These are phyloP conservation scores for Pythium scleroteichum DNA, from an alignment of 352 stramenopile genomes.

Conservation along the genomic window DNA sequence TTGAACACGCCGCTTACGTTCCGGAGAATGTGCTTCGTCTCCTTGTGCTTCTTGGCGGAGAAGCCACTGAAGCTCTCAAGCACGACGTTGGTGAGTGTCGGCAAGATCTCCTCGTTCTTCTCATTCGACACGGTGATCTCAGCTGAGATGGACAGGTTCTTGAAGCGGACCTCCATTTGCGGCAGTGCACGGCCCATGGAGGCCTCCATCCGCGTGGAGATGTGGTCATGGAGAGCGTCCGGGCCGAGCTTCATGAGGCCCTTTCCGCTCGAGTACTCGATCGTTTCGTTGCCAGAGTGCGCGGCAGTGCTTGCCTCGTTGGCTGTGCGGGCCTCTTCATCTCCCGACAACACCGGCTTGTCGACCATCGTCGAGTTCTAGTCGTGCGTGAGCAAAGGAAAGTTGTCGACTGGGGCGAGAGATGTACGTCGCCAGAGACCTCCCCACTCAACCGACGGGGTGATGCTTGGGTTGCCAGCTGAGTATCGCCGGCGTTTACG, in stretches of 20 bases:
- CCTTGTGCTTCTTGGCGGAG: slow-evolving; percentile 42
- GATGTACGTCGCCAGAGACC: too few relatives aligned
- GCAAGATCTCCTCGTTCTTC: slow-evolving; percentile 33
- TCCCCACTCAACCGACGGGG: too few relatives aligned
- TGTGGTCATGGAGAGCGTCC: slow-evolving; percentile 41
- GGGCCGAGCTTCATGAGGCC: slow-evolving; percentile 31
- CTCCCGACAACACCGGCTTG: not conserved
- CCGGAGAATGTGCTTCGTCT: slow-evolving; percentile 51
- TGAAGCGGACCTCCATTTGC: slow-evolving; percentile 66
- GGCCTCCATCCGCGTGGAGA: slow-evolving; percentile 43
- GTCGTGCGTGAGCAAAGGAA: slow-evolving; percentile 1
- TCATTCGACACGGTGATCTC: slow-evolving; percentile 43
- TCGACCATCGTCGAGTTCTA: slow-evolving; percentile 2
- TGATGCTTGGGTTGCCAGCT: not conserved
- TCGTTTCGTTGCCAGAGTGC: slow-evolving; percentile 9
- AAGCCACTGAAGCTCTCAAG: slow-evolving; percentile 38
- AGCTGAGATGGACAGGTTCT: slow-evolving; percentile 44
- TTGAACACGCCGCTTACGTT: slow-evolving; percentile 50
- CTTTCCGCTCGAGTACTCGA: slow-evolving; percentile 26
- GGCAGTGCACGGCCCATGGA: slow-evolving; percentile 47
- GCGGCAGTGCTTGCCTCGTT: not conserved
- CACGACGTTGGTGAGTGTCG: slow-evolving; percentile 57
- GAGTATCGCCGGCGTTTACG: slow-evolving; percentile 1
- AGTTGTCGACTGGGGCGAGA: slow-evolving; percentile 18
- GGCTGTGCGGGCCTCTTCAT: not conserved